Conservation (phyloP, 768 basidiomycete genomes). For the Suillus alpinus region DNA sequence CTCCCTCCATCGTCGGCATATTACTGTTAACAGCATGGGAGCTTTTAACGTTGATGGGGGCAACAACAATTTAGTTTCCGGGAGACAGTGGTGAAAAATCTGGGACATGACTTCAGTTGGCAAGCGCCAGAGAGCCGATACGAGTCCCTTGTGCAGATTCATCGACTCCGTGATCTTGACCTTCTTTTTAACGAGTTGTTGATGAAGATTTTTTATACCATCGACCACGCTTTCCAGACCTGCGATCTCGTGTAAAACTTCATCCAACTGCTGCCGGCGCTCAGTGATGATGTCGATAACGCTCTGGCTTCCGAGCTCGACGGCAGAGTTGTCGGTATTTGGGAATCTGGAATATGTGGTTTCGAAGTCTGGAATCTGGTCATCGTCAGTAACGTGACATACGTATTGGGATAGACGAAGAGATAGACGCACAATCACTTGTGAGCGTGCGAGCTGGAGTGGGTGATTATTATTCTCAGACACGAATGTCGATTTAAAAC, state of each 20-base stretch:
- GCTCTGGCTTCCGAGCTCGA: conserved; percentile 9
- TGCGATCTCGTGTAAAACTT: conserved; percentile 11
- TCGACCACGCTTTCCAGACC: conserved; percentile 14
- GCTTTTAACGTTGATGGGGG: conserved; percentile 11
- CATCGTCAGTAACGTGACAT: neutral
- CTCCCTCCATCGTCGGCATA: conserved; percentile 43
- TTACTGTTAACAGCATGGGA: conserved; percentile 39
- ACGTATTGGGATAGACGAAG: neutral
- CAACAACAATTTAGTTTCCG: conserved; percentile 2
- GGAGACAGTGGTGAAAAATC: conserved; percentile 42
- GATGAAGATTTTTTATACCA: conserved; percentile 9
- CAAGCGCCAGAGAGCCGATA: conserved; percentile 34
- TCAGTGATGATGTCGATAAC: conserved; percentile 16
- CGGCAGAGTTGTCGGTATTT: conserved; percentile 15
- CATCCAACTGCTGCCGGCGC: conserved; percentile 13
- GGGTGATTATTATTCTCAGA: neutral
- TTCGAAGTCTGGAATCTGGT: conserved; percentile 15
- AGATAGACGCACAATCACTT: neutral
- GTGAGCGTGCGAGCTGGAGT: neutral
- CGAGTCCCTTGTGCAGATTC: conserved; percentile 19
- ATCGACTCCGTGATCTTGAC: conserved; percentile 18
- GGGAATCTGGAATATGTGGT: conserved; percentile 14
- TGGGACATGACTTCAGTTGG: conserved; percentile 47
- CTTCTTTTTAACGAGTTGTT: conserved; percentile 17
- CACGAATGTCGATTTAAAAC: neutral